phyloP scores from a whole-genome alignment of 2,329 filamentous ascomycete species.

The Claviceps sp. region DNA sequence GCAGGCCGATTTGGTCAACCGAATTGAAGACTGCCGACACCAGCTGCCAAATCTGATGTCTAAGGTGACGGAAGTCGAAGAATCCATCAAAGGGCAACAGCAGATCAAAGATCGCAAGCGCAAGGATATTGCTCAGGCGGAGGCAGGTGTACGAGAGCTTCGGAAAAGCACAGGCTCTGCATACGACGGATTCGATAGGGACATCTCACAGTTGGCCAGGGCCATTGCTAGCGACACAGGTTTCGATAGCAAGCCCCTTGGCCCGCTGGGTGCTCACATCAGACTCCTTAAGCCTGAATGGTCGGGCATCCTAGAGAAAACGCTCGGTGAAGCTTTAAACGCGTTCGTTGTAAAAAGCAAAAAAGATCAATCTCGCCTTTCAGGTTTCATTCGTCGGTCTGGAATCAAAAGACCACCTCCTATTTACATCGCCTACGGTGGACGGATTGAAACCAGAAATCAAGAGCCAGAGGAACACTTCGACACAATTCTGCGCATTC shows the following conservation, averaged over 20 bases:
- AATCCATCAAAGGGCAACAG: slow-evolving; percentile 17
- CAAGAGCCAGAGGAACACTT: slow-evolving; percentile 61
- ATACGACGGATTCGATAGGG: slow-evolving; percentile 49
- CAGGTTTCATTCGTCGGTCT: slow-evolving; percentile 46
- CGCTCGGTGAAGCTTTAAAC: slow-evolving; percentile 55
- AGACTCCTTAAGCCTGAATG: slow-evolving; percentile 67
- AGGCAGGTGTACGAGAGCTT: slow-evolving; percentile 36
- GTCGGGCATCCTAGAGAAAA: slow-evolving; percentile 69
- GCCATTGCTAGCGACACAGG: slow-evolving; percentile 56
- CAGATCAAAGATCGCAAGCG: slow-evolving; percentile 30
- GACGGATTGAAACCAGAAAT: slow-evolving; percentile 20
- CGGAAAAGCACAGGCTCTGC: slow-evolving; percentile 40
- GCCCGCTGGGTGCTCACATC: slow-evolving; percentile 70
- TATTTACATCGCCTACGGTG: slow-evolving; percentile 25
- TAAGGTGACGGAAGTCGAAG: slow-evolving; percentile 18
- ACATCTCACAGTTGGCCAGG: slow-evolving; percentile 49
- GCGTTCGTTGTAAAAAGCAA: slow-evolving; percentile 74
- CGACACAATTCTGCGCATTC: slow-evolving; percentile 64
- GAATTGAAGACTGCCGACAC: slow-evolving; percentile 16
- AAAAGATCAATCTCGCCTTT: slow-evolving; percentile 58
- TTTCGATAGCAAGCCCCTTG: slow-evolving; percentile 63
- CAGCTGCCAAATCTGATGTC: slow-evolving; percentile 21
- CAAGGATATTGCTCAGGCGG: slow-evolving; percentile 38
- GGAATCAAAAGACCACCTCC: slow-evolving; percentile 35
- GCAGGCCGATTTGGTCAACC: slow-evolving; percentile 15